Evolutionary conservation across 192 early-diverging fungal genomes (phyloP).

Genomic region (Backusella tarrabulga): DNA sequence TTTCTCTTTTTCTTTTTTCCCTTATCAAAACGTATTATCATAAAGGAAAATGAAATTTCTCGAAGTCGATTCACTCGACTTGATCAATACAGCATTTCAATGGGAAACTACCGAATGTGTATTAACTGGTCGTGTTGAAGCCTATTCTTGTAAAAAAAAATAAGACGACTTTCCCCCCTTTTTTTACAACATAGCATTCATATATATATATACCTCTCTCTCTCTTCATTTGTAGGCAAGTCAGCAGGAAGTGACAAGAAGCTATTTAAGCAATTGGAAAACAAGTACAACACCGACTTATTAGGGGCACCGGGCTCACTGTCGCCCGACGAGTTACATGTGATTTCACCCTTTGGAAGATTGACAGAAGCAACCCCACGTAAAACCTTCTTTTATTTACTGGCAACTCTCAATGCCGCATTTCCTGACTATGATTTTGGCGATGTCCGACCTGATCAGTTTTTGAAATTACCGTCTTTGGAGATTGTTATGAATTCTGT

Average conservation of each 20-base stretch:
- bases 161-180: neutral
- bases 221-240: slow-evolving; percentile 64
- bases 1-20: neutral
- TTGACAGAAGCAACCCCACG: slow-evolving; percentile 79
- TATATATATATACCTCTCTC: neutral
- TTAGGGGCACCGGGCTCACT: slow-evolving; percentile 53
- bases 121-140: slow-evolving; percentile 84
- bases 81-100: slow-evolving; percentile 80
- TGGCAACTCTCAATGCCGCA: slow-evolving; percentile 93
- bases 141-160: slow-evolving; percentile 86
- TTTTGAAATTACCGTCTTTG: slow-evolving; percentile 71
- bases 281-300: slow-evolving; percentile 71
- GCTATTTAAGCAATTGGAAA: slow-evolving; percentile 84
- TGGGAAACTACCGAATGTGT: slow-evolving; percentile 85
- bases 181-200: neutral
- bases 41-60: slow-evolving; percentile 24
- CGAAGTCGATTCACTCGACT: slow-evolving; percentile 59
- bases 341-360: slow-evolving; percentile 86
- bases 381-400: slow-evolving; percentile 90
- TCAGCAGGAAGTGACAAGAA: slow-evolving; percentile 91
- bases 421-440: slow-evolving; percentile 98
- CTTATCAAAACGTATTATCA: neutral
- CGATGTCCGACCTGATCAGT: slow-evolving; percentile 76
- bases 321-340: slow-evolving; percentile 67
- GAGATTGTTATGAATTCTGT: slow-evolving; percentile 79